Base-by-base conservation (phyloP, 78 protist species). In the Dictyostelium purpureum region DNA sequence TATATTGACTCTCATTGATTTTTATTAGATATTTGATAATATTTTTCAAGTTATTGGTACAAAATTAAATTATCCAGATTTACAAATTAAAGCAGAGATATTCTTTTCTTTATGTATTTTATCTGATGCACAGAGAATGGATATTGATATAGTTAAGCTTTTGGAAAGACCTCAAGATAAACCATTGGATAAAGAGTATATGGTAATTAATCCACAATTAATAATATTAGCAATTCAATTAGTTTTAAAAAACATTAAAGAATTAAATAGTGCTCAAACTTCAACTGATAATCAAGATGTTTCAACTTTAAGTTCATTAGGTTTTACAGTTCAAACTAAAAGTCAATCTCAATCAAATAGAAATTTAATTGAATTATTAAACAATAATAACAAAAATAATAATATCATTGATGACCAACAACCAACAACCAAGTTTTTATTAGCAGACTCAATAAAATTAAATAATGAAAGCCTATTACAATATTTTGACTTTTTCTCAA, bases 41-140 rank as follows among this genome's bases (percentile, higher is more conserved):
- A 43, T 85, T 40, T 85, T 85, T 74, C 37, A 52, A 59, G 77
- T 74, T 28, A 28, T 85, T 3, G 80, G 82, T 33, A 45, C 42
- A 18, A 85, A 85, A 45, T 54, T 61, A 33, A 38, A 73, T 56
- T 52, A 37, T 59, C 67, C 82, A 42, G 75, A 59, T 45, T 45
- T 85, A 24, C 59, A 56, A 66, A 7, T 57, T 26, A 85, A 85
- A 47, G 80, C 92, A 26, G 92, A 85, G 75, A 61, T 85, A 54
- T 85, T 85, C 28, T 70, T 73, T 51, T 70, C 92, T 33, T 66
- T 85, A 42, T 85, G 92, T 85, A 73, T 85, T 85, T 85, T 85
- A 73, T 45, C 73, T 26, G 92, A 85, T 85, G 79, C 33, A 14
- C 43, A 70, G 40, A 70, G 61, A 73, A 24, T 73, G 47, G 73